Evolutionary conservation across 148 eudicot species (phyloP), one percentile per base, ranked within the genome.

Genomic region (Mesembryanthemum crystallinum): DNA sequence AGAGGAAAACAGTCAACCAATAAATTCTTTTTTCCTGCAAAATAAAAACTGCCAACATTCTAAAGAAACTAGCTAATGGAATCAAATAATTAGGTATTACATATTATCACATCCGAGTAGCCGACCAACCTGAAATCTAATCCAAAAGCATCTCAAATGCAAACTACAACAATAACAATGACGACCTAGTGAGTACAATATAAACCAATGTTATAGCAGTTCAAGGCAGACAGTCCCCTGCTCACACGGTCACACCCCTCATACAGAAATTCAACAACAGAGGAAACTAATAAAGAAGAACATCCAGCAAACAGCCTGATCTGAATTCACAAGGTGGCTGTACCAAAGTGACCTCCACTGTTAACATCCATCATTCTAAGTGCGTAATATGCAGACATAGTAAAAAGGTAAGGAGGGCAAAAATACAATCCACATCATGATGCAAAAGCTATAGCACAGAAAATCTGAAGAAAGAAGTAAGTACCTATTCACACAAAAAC

Each of bases 401-500:
- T 37, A 45, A 5, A 13, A 30, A 8, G 35, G 61, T 42, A 65
- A 32, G 24, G 15, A 57, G 67, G 17, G 47, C 14, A 28, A 27
- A 55, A 39, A 39, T 25, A 54, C 27, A 27, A 18, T 25, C 20
- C 12, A 24, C 39, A 72, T 54, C 64, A 42, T 8, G 57, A 52
- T 27, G 55, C n/a, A 61, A 61, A 60, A 69, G n/a, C 59, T 21
- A 15, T 59, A 61, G 21, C 52, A 15, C 72, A 49, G 2, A 62
- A 51, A 66, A 18, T 17, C n/a, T 7, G 0, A 32, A 15, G 30
- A 25, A 21, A 42, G 7, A 7, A 11, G 21, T 13, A 47, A 42
- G 10, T 73, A 94, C 98, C 97, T 89, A 82, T 83, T 82, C 63
- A 74, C 80, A 80, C 76, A 79, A 66, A 78, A 79, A 2, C 52